phyloP scores from a whole-genome alignment of 2,329 filamentous ascomycete species.

The Sarocladiaceae sp. region DNA sequence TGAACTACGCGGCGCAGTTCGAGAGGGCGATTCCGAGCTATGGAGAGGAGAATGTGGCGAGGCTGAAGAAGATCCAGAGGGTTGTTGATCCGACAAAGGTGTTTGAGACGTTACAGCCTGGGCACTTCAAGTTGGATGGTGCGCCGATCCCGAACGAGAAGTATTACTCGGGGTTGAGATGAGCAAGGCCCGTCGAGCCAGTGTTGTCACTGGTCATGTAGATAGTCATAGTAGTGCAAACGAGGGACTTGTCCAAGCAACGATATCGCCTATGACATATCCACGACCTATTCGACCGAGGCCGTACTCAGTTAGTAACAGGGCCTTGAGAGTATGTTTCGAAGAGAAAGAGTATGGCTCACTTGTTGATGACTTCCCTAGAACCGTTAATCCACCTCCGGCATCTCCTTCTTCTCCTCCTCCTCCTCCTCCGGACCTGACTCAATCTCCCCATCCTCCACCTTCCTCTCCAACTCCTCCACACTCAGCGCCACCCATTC shows the following conservation, averaged over 20 bases:
- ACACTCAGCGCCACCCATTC: neutral
- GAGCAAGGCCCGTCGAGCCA: no score
- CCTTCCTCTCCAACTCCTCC: neutral
- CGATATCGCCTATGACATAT: no score
- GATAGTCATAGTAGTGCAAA: no score
- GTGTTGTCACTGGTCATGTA: no score
- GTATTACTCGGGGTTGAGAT: neutral
- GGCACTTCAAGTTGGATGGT: slow-evolving; percentile 21
- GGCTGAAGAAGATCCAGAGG: slow-evolving; percentile 20
- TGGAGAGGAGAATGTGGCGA: slow-evolving; percentile 28
- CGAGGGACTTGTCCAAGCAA: no score
- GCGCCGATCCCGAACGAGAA: slow-evolving; percentile 4
- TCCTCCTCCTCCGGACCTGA: neutral
- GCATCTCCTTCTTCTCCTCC: no score
- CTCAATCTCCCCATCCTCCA: neutral
- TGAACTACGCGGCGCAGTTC: slow-evolving; percentile 35
- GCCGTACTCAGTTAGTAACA: no score
- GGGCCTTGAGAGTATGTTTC: no score
- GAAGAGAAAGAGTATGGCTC: no score
- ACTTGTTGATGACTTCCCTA: no score
- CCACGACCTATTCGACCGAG: no score
- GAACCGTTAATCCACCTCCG: no score
- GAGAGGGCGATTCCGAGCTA: slow-evolving; percentile 34
- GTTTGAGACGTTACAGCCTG: slow-evolving; percentile 26
- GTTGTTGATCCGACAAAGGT: slow-evolving; percentile 28